Base-by-base conservation (phyloP, 495 filamentous ascomycete species). In the Aspergillus bertholletiae region DNA sequence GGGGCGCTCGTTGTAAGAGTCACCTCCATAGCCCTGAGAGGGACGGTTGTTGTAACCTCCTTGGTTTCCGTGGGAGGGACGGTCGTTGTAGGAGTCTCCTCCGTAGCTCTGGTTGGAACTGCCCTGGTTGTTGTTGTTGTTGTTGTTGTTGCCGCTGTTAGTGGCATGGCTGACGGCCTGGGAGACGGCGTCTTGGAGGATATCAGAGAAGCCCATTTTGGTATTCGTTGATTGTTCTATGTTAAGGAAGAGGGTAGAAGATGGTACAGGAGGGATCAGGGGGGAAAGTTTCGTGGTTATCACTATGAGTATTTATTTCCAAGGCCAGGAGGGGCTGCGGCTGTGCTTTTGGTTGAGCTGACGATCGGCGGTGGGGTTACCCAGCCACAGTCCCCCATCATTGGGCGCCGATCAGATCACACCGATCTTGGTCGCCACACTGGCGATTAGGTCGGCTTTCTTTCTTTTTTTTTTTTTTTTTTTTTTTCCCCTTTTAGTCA, bases 1-100 rank as follows among this genome's bases (percentile, higher is more conserved):
- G 30, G 49, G 47, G 44, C 49, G 48, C 41, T 82, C 77, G 54
- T 73, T 52, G 49, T 49, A 37, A 56, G 44, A 22, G 62, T 53
- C 51, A 8, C 52, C 26, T 27, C 20, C 41, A 55, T 43, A 15
- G 51, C 30, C 7, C 43, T 32, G 40, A n/a, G n/a, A n/a, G n/a
- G n/a, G n/a, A n/a, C n/a, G n/a, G 24, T 30, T 30, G 26, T 30
- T n/a, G 46, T 49, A n/a, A n/a, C n/a, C n/a, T n/a, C n/a, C n/a
- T n/a, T n/a, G n/a, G n/a, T n/a, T n/a, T n/a, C 49, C 20, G 49
- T 44, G 37, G 46, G 41, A 27, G 30, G 26, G 26, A 15, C 34
- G 8, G 50, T 45, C 12, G 37, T 45, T 30, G 37, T 45, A 32
- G 50, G 17, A 17, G 39, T 57, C 49, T 35, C 55, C 61, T 20